Evolutionary conservation across 164 flowering plant genomes (phyloP), one percentile per base, ranked within the genome.

Genomic region (Houttuynia cordata): DNA sequence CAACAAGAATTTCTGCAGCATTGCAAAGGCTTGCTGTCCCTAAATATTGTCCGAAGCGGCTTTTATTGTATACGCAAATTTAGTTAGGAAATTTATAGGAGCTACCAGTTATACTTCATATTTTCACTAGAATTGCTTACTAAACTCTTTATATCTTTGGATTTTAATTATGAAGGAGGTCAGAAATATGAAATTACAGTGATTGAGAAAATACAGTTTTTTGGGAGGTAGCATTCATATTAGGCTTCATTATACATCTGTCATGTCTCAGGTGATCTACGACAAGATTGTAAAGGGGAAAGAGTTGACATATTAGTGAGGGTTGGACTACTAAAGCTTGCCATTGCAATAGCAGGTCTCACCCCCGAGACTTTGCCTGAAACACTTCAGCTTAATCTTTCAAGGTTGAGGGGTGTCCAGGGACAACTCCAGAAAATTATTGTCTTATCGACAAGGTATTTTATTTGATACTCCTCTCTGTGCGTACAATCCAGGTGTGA

Each of bases 351-450:
- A 21, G 71, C 81, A 64, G 99, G 96, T 60, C 24, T 91, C 30
- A 83, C 72, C 20, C 70, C 71, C 47, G 88, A 84, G 37, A 60
- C 62, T n/a, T 42, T 94, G 58, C 99, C 99, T 17, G 99, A 94
- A 73, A 94, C 99, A 23, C 74, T 87, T 60, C 70, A 69, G 70
- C 87, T 94, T 54, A 94, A 88, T 65, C 54, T 83, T 60, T 52
- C 73, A 18, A 83, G 97, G 73, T 67, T 94, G 58, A 78, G 96
- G 72, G 64, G 67, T 47, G 82, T 83, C 50, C 99, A 94, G 73
- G 80, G 87, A 63, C 79, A 80, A 67, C 65, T 91, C 64, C 99
- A 94, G 78, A 85, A 85, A 74, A 79, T 91, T 14, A 81, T 87
- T 51, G 97, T 91, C 13, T 74, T 78, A 41, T 74, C 88, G 18